These are phyloP conservation scores for Lagerstroemia speciosa DNA, from an alignment of 345 rosid species.

Conservation along the genomic window DNA sequence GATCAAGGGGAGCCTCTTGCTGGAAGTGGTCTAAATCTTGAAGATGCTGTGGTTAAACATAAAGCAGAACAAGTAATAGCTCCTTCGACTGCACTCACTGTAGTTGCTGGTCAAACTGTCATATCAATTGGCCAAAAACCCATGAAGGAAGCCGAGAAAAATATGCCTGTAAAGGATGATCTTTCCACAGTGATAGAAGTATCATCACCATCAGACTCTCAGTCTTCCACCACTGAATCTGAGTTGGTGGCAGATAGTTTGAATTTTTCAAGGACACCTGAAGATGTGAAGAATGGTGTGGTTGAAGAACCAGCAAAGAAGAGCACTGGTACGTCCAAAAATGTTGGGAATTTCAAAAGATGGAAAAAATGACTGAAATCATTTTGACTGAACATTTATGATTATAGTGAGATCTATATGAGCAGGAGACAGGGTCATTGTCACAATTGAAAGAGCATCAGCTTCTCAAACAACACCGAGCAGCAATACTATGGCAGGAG, in stretches of 20 bases:
- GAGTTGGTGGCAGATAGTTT: slow-evolving; percentile 14
- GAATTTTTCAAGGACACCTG: slow-evolving; percentile 15
- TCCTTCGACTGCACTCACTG: background rate
- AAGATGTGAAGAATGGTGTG: background rate
- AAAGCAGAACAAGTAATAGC: background rate
- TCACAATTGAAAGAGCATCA: background rate
- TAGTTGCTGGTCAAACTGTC: background rate
- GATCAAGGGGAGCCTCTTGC: background rate
- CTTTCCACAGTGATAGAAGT: slow-evolving; percentile 7
- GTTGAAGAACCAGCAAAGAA: slow-evolving; percentile 9
- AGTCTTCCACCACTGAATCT: slow-evolving; percentile 17
- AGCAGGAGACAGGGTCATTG: slow-evolving; percentile 19
- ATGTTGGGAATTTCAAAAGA: background rate
- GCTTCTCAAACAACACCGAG: background rate
- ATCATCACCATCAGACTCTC: slow-evolving; percentile 12
- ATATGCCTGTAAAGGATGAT: slow-evolving; percentile 8
- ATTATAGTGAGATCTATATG: background rate
- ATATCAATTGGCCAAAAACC: slow-evolving; percentile 8
- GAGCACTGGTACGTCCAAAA: slow-evolving; percentile 16
- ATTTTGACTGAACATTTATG: background rate
- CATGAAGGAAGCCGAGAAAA: slow-evolving; percentile 6
- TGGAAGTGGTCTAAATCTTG: background rate
- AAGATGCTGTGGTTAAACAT: background rate
- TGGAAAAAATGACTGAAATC: background rate
- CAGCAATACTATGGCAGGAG: slow-evolving; percentile 2